Evolutionary conservation across 1,284 basidiomycete genomes (phyloP).

Genomic region (Puccinia horiana): DNA sequence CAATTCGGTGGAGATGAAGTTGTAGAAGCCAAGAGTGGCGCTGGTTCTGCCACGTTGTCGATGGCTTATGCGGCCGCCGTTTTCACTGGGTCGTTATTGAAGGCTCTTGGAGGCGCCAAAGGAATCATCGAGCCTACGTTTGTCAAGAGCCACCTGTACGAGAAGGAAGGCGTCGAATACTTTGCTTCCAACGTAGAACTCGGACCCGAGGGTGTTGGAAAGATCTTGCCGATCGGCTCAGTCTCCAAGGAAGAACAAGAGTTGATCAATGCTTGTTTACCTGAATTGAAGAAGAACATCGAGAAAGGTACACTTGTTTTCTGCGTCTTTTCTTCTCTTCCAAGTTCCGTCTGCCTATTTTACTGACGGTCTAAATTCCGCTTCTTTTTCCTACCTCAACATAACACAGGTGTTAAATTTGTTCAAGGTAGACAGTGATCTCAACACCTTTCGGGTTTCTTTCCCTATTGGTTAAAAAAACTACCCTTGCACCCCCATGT

Average conservation of each 20-base stretch:
- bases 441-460: neutral
- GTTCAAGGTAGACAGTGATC: slow-evolving; percentile 15
- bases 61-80: slow-evolving; percentile 87
- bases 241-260: slow-evolving; percentile 79
- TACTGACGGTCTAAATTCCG: neutral
- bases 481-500: neutral
- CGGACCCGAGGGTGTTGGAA: slow-evolving; percentile 81
- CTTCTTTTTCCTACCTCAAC: neutral
- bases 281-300: slow-evolving; percentile 89
- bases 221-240: slow-evolving; percentile 77
- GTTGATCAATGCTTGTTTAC: slow-evolving; percentile 81
- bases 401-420: slow-evolving; percentile 18
- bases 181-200: slow-evolving; percentile 83
- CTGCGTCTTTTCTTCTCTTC: neutral
- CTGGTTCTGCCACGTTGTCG: slow-evolving; percentile 80
- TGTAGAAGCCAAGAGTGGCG: slow-evolving; percentile 86
- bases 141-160: slow-evolving; percentile 77
- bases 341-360: neutral
- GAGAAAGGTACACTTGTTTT: slow-evolving; percentile 70
- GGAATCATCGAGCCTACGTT: slow-evolving; percentile 81
- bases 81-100: slow-evolving; percentile 76
- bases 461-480: neutral
- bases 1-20: slow-evolving; percentile 96
- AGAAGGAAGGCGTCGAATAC: slow-evolving; percentile 70
- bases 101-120: slow-evolving; percentile 83